These are phyloP conservation scores for Phytophthora pluvialis DNA, from an alignment of 352 stramenopile species.

Conservation along the genomic window DNA sequence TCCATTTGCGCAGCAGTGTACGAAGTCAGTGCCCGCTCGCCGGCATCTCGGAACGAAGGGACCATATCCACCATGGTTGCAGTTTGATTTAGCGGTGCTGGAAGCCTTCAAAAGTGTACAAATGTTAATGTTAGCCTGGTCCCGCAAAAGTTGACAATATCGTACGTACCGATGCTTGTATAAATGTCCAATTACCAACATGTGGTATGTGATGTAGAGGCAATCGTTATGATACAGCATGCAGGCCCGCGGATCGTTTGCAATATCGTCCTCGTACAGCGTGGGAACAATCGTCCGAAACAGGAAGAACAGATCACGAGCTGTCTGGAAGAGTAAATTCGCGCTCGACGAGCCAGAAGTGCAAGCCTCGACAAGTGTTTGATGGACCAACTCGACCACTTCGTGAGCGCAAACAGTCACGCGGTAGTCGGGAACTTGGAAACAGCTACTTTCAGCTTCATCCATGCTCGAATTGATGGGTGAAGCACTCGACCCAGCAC, in stretches of 20 bases:
- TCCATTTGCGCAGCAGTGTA: constrained; percentile 52
- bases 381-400: constrained; percentile 66
- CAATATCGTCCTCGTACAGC: constrained; percentile 70
- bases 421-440: constrained; percentile 70
- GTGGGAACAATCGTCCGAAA: constrained; percentile 74
- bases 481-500: constrained; percentile 1
- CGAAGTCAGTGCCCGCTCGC: constrained; percentile 57
- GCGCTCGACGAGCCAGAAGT: constrained; percentile 46
- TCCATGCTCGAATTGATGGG: constrained; percentile 15
- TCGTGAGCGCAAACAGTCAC: constrained; percentile 63
- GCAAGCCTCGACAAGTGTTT: constrained; percentile 72
- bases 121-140: background rate
- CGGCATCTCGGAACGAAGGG: constrained; percentile 63
- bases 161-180: constrained; percentile 72
- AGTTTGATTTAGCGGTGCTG: constrained; percentile 58
- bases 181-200: constrained; percentile 71
- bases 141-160: background rate
- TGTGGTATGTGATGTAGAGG: constrained; percentile 82
- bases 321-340: constrained; percentile 80
- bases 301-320: constrained; percentile 75
- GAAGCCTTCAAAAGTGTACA: constrained; percentile 43
- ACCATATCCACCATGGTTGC: constrained; percentile 87
- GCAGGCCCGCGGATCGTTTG: constrained; percentile 62
- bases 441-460: constrained; percentile 59
- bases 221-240: constrained; percentile 91